phyloP scores from a whole-genome alignment of 2,329 filamentous ascomycete species.

The Ploettnerulaceae sp. region DNA sequence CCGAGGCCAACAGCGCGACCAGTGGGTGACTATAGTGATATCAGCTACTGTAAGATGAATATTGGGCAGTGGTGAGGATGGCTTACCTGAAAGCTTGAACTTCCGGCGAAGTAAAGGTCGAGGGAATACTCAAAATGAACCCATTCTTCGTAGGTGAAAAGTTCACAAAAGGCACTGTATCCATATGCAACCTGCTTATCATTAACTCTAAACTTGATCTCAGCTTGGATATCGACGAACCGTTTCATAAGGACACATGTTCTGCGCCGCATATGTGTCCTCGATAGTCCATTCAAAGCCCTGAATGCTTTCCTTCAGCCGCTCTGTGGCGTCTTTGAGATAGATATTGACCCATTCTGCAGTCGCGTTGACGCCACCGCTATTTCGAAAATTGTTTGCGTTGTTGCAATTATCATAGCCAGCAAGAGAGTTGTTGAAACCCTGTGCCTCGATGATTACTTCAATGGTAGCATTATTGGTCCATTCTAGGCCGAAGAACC shows the following conservation, averaged over 20 bases:
- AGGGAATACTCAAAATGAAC: constrained; percentile 65
- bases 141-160: constrained; percentile 76
- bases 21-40: constrained; percentile 16
- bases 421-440: constrained; percentile 67
- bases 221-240: constrained; percentile 28
- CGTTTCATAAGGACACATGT: constrained; percentile 72
- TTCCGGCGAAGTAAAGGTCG: constrained; percentile 61
- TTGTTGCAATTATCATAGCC: constrained; percentile 65
- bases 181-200: constrained; percentile 57
- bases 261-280: constrained; percentile 64
- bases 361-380: constrained; percentile 49
- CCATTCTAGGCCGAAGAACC: constrained; percentile 75
- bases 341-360: constrained; percentile 60
- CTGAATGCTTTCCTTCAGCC: constrained; percentile 51
- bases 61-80: not conserved
- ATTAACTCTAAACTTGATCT: constrained; percentile 10
- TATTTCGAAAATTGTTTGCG: constrained; percentile 41
- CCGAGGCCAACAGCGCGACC: constrained; percentile 67
- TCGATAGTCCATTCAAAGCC: constrained; percentile 58
- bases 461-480: constrained; percentile 67
- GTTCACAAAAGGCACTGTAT: constrained; percentile 66
- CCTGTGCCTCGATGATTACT: constrained; percentile 58
- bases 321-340: constrained; percentile 56
- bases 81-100: constrained; percentile 30
- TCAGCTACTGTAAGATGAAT: not conserved